Percentiles rank a stretch among this genome's conserved stretches.
Conservation (phyloP, 805 yeast genomes). For the Zygosaccharomyces pseudorouxii region DNA sequence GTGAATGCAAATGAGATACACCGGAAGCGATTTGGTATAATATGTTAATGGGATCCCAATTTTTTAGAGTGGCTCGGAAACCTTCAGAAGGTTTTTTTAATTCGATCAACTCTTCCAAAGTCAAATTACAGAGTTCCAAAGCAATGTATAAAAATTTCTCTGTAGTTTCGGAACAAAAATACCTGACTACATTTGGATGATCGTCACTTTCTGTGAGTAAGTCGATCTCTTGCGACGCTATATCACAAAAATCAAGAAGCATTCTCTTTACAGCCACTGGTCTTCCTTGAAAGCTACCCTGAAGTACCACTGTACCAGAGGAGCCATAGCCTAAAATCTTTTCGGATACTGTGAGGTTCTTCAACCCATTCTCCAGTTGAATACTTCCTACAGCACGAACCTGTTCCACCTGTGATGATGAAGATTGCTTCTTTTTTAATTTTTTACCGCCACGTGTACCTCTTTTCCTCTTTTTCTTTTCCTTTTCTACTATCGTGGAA, state of each 20-base stretch:
- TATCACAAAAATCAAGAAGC: conserved; percentile 88
- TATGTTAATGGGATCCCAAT: conserved; percentile 49
- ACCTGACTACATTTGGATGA: conserved; percentile 90
- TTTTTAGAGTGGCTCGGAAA: conserved; percentile 37
- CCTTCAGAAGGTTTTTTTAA: conserved; percentile 37
- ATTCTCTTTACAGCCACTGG: conserved; percentile 96
- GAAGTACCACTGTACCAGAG: conserved; percentile 91
- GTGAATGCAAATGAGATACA: conserved; percentile 75
- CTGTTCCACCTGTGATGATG: conserved; percentile 1
- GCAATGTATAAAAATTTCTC: conserved; percentile 91
- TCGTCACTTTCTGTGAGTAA: conserved; percentile 91
- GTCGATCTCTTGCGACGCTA: conserved; percentile 88
- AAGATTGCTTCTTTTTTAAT: conserved; percentile 34
- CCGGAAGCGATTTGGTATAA: conserved; percentile 80
- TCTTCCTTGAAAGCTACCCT: conserved; percentile 84
- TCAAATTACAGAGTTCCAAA: conserved; percentile 81
- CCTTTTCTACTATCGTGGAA: conserved; percentile 6
- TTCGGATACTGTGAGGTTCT: conserved; percentile 60
- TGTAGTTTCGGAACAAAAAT: conserved; percentile 87
- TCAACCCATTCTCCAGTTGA: conserved; percentile 35
- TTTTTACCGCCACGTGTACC: conserved; percentile 83
- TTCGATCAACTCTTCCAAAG: conserved; percentile 80
- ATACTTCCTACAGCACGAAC: conserved; percentile 11
- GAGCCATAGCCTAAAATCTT: conserved; percentile 90
- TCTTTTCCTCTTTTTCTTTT: conserved; percentile 60